Base-by-base conservation (phyloP, 805 yeast species). In the Scheffersomyces coipomensis region DNA sequence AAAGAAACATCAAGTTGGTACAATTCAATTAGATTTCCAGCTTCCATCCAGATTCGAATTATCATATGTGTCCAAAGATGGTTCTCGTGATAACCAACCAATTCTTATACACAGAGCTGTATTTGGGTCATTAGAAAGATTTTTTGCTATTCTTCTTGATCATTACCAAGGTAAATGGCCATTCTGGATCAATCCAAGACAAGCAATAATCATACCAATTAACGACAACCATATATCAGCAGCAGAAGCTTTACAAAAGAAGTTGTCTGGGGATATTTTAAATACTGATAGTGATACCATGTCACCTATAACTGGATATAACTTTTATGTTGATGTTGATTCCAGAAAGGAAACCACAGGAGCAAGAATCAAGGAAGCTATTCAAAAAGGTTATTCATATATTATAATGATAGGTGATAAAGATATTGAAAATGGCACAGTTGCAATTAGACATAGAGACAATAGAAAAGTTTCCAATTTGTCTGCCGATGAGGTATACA, bases 41-140 rank as follows among this genome's bases (percentile, higher is more conserved):
- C 71, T 93, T 13, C 99, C 99, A 2, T 79, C 79, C 31, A 73
- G 95, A 45, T 93, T 93, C 56, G 75, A 85, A 33, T 73, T 93
- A 43, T 71, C 78, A 49, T 93, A 83, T 56, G 79, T 79, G 34
- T 58, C 66, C 9, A 71, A 70, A 33, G 74, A 71, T 43, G 74
- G 76, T 1, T 78, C 71, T 33, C 59, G 68, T 1, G 65, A 67
- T 24, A 76, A 81, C 43, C 76, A 76, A 31, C 99, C 99, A 2
- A 91, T 93, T n/a, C 81, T 93, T 88, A 78, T 93, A 22, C 99
- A 93, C 57, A 73, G 99, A 40, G 99, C 99, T 0, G 88, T 91
- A 2, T 88, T 88, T 58, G 99, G 99, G 0, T 89, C 97, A 0
- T 72, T 93, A 7, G 99, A 93, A 60, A 73, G 99, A 53, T 93